Conservation (phyloP, 2,329 filamentous ascomycete genomes). For the Aureobasidium lini region DNA sequence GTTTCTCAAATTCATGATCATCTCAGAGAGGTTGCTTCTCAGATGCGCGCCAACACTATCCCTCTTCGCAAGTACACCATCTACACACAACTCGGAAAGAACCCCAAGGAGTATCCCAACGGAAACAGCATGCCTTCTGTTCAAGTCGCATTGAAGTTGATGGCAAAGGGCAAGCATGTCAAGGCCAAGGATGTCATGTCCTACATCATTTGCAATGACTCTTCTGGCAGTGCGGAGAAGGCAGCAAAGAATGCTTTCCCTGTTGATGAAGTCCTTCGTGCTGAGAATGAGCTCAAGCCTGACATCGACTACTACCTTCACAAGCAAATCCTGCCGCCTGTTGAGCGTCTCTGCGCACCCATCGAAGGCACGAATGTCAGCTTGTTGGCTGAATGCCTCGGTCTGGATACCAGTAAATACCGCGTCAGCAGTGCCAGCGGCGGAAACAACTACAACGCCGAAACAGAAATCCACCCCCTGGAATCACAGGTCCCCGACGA, state of each 20-base stretch:
- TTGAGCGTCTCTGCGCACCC: constrained; percentile 94
- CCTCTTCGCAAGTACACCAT: constrained; percentile 89
- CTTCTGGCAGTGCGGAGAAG: constrained; percentile 55
- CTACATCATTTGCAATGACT: constrained; percentile 77
- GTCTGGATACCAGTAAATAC: constrained; percentile 84
- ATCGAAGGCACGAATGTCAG: constrained; percentile 88
- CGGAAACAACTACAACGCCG: constrained; percentile 43
- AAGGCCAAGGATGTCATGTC: constrained; percentile 94
- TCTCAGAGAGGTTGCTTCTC: constrained; percentile 70
- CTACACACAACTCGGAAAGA: constrained; percentile 93
- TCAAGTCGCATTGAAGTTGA: constrained; percentile 84
- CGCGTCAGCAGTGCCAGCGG: constrained; percentile 55
- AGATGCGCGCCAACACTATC: constrained; percentile 75
- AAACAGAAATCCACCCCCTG: constrained; percentile 70
- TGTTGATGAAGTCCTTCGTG: constrained; percentile 74
- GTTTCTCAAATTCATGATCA: constrained; percentile 91
- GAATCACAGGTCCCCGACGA: constrained; percentile 92
- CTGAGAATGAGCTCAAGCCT: constrained; percentile 66
- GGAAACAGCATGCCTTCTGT: constrained; percentile 93
- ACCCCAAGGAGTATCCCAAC: constrained; percentile 88
- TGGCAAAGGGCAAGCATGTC: constrained; percentile 77
- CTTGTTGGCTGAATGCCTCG: constrained; percentile 85
- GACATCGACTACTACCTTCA: constrained; percentile 98
- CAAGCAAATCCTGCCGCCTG: constrained; percentile 97
- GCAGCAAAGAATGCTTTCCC: constrained; percentile 85